phyloP scores from a whole-genome alignment of 768 basidiomycete species.

The Boletales sp. region DNA sequence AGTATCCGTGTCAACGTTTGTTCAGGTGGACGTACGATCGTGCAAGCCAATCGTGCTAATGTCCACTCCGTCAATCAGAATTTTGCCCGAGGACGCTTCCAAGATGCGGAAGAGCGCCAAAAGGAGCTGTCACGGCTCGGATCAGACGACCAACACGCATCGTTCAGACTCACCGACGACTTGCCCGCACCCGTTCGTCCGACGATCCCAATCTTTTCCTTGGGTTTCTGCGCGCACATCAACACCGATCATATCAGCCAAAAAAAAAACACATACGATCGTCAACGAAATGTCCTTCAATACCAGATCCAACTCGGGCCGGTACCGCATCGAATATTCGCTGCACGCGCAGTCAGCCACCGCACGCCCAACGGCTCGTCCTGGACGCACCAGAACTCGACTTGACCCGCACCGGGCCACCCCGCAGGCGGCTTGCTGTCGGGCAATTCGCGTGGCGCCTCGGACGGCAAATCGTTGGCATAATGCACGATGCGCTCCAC shows the following conservation, averaged over 20 bases:
- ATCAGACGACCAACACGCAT: background rate
- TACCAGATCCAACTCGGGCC: conserved; percentile 75
- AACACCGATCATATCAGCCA: background rate
- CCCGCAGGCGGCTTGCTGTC: conserved; percentile 46
- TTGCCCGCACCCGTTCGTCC: conserved; percentile 82
- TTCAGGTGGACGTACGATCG: conserved; percentile 33
- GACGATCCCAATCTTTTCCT: conserved; percentile 88
- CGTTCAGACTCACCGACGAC: conserved; percentile 51
- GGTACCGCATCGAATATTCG: conserved; percentile 74
- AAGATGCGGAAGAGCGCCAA: conserved; percentile 77
- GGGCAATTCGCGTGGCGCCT: conserved; percentile 70
- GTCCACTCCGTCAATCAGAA: conserved; percentile 72
- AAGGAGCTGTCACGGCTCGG: conserved; percentile 40
- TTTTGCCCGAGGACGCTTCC: conserved; percentile 64
- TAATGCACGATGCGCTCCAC: conserved; percentile 88
- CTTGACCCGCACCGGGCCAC: conserved; percentile 75
- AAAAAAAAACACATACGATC: conserved; percentile 44
- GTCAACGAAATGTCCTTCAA: conserved; percentile 70
- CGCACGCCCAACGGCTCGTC: conserved; percentile 18
- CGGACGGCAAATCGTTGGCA: conserved; percentile 57
- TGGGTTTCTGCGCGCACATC: conserved; percentile 48
- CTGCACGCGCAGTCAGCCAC: conserved; percentile 30
- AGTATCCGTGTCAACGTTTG: too few species aligned
- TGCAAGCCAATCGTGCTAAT: conserved; percentile 73
- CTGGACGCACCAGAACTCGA: conserved; percentile 60